These are phyloP conservation scores for Lipomyces orientalis DNA, from an alignment of 805 yeast species.

Conservation along the genomic window DNA sequence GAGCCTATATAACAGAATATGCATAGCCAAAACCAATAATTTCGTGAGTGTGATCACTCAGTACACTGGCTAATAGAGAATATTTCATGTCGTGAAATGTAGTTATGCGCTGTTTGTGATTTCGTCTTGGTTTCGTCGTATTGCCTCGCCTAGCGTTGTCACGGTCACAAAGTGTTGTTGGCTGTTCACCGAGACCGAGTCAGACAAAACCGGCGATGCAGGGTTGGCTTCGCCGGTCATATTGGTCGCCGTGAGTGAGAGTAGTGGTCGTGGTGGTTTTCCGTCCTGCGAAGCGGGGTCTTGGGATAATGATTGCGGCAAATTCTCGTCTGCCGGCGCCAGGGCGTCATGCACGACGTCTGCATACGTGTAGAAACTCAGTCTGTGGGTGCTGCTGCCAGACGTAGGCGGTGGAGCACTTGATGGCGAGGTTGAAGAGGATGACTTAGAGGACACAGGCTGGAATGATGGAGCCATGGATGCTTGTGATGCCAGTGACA, in stretches of 20 bases:
- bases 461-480: not conserved
- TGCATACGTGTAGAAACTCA: conserved; percentile 28
- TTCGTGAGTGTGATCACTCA: not conserved
- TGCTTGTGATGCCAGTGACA: conserved; percentile 3
- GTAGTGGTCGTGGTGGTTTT: not conserved
- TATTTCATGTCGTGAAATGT: not conserved
- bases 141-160: conserved; percentile 26
- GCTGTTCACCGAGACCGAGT: conserved; percentile 5
- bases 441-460: not conserved
- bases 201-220: not conserved
- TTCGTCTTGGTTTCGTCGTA: conserved; percentile 19
- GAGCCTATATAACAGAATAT: not conserved
- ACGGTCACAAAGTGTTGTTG: conserved; percentile 12
- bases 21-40: not conserved
- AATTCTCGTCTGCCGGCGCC: conserved; percentile 1
- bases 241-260: not conserved
- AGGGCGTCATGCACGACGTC: conserved; percentile 19
- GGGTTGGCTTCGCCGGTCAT: not conserved
- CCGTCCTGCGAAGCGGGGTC: not conserved
- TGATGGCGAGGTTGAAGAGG: not conserved
- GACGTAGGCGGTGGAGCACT: conserved; percentile 2
- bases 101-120: not conserved
- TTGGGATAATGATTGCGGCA: not conserved
- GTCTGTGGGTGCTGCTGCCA: conserved; percentile 4
- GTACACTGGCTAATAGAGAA: not conserved